Evolutionary conservation across 345 rosid species (phyloP), one percentile per base, ranked within the genome.

Genomic region (Mercurialis annua): DNA sequence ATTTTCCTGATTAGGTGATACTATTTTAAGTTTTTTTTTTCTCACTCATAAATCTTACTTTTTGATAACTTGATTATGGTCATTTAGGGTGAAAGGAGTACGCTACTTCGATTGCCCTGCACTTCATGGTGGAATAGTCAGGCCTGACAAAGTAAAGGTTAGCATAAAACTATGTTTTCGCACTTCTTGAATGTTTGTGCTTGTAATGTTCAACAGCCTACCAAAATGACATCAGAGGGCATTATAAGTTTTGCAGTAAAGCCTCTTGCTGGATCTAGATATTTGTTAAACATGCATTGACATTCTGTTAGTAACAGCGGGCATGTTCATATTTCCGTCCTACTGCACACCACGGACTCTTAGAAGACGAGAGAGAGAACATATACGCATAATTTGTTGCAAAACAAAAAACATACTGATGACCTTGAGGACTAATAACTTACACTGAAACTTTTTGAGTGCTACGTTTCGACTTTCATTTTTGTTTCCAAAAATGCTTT

Each of bases 131-230:
- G 93, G 78, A 42, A 79, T 89, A 77, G 85, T 86, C 71, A 84
- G 93, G 84, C 92, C 99, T 31, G 97, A 88, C 80, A 94, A 89
- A 91, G 89, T 94, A 44, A 84, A 91, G 96, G 97, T 90, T 68
- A 21, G 83, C 72, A 56, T 54, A 44, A 40, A 54, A 67, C 64
- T 59, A 42, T 44, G 50, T 17, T 67, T 63, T 24, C 7, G 14
- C 6, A 46, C 52, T 53, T 44, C 48, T 55, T 66, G 16, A 21
- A 33, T 60, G 12, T 44, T 3, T 29, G 26, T 20, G 2, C 4
- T 29, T 48, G 16, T 42, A 33, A 17, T 18, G 34, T 31, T n/a
- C 64, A 40, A 47, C 36, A 5, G 10, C 24, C 16, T 43, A 42
- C 54, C 11, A 21, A 33, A 29, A 24, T 62, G 38, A 16, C 24